Conservation (phyloP, 106 monocot genomes). For the Acorus gramineus region DNA sequence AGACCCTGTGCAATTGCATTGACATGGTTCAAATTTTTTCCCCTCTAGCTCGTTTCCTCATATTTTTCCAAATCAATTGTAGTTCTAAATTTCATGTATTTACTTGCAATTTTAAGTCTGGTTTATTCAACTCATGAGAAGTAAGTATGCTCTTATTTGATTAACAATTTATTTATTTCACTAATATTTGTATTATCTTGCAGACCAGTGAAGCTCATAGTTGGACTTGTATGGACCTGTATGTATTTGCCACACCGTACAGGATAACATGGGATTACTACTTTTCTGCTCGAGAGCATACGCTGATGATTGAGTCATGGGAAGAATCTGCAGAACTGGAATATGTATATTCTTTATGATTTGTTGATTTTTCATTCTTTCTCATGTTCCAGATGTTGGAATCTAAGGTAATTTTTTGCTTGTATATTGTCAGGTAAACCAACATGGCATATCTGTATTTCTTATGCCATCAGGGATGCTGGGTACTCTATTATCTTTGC, state of each 20-base stretch:
- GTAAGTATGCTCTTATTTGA: too few relatives aligned
- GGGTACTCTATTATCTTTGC: conserved; percentile 69
- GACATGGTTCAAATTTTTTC: too few relatives aligned
- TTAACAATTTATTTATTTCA: background rate
- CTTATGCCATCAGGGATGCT: conserved; percentile 98
- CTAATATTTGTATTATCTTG: background rate
- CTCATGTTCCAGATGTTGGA: background rate
- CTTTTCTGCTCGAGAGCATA: conserved; percentile 47
- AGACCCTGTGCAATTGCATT: too few relatives aligned
- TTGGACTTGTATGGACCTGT: conserved; percentile 77
- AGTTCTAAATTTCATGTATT: too few relatives aligned
- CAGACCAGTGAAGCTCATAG: conserved; percentile 56
- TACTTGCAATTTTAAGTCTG: too few relatives aligned
- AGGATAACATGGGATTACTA: conserved; percentile 74
- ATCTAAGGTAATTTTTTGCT: background rate
- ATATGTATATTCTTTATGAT: conserved; percentile 28
- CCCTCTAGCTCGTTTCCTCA: too few relatives aligned
- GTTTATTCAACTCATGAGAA: too few relatives aligned
- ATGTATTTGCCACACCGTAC: conserved; percentile 79
- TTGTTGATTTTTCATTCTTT: background rate
- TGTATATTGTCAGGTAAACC: conserved; percentile 52
- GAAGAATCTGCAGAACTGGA: conserved; percentile 66
- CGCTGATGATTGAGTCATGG: conserved; percentile 49
- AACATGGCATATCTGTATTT: conserved; percentile 86
- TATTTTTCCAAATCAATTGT: too few relatives aligned